Evolutionary conservation across 2,329 filamentous ascomycete species (phyloP).

Genomic region (Nemania serpens): DNA sequence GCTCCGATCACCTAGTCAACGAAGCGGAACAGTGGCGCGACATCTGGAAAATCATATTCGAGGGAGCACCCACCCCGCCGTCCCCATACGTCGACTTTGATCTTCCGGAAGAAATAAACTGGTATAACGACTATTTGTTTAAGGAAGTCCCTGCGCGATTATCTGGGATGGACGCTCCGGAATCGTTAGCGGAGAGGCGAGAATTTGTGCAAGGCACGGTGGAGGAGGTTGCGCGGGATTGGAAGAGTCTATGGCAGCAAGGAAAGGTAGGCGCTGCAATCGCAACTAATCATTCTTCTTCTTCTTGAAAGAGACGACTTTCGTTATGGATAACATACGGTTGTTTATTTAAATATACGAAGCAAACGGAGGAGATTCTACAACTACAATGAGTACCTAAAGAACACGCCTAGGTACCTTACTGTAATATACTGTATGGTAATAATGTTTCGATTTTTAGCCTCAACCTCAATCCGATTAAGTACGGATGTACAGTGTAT

Average conservation of each 20-base stretch:
- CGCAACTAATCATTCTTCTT: too few relatives aligned
- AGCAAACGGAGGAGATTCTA: too few relatives aligned
- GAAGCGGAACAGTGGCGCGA: slow-evolving; percentile 5
- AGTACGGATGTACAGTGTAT: too few relatives aligned
- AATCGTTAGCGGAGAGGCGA: neutral
- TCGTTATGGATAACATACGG: too few relatives aligned
- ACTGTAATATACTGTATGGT: too few relatives aligned
- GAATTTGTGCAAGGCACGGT: neutral
- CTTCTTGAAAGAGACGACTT: too few relatives aligned
- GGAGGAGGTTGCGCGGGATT: neutral
- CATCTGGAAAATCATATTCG: slow-evolving; percentile 2
- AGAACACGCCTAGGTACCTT: too few relatives aligned
- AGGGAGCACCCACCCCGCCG: neutral
- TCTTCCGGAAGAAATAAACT: slow-evolving; percentile 12
- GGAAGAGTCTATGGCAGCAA: neutral
- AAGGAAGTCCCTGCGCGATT: neutral
- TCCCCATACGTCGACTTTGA: slow-evolving; percentile 5
- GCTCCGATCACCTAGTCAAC: neutral
- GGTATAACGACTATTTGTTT: neutral
- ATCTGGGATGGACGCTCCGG: neutral
- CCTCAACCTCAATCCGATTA: too few relatives aligned
- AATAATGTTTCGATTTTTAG: too few relatives aligned
- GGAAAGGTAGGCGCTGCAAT: too few relatives aligned
- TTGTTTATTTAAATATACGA: too few relatives aligned
- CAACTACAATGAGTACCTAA: too few relatives aligned